A percentile compares a stretch with the other conserved stretches of the same genome.
These are phyloP conservation scores for Cutaneotrichosporon cutaneum DNA, from an alignment of 1,284 basidiomycete genomes.

Conservation along the genomic window DNA sequence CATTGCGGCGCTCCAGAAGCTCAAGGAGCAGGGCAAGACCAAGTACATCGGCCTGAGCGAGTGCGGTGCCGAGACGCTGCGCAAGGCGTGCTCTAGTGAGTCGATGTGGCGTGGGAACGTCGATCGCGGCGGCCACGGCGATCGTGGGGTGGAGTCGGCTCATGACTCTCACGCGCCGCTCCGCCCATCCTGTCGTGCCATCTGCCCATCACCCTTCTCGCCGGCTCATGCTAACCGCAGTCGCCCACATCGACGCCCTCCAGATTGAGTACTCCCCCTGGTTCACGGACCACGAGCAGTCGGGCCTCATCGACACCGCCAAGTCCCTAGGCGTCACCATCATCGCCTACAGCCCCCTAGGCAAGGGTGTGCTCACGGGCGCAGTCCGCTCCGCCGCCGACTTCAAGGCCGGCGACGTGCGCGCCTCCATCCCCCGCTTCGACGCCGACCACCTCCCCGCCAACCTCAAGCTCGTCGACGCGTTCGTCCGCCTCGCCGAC, in stretches of 20 bases:
- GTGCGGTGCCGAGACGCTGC: constrained; percentile 60
- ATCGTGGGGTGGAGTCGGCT: too few species aligned
- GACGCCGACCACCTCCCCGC: constrained; percentile 44
- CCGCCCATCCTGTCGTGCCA: not conserved
- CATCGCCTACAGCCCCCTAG: constrained; percentile 51
- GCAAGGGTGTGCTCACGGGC: constrained; percentile 48
- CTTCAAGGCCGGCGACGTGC: constrained; percentile 43
- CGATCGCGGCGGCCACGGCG: not conserved
- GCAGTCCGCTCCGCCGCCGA: constrained; percentile 25
- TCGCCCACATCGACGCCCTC: constrained; percentile 53
- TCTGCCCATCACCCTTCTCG: not conserved
- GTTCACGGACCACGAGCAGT: constrained; percentile 51
- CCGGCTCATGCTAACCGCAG: constrained; percentile 19
- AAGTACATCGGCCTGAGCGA: constrained; percentile 59
- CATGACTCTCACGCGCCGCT: too few species aligned
- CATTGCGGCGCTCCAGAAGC: constrained; percentile 43
- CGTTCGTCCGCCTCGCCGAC: constrained; percentile 37
- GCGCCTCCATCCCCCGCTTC: constrained; percentile 44
- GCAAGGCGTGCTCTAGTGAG: constrained; percentile 59
- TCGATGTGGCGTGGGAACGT: not conserved
- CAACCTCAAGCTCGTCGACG: constrained; percentile 47
- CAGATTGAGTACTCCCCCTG: constrained; percentile 56
- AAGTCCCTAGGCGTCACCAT: constrained; percentile 51
- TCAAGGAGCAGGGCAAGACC: constrained; percentile 51
- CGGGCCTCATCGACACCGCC: constrained; percentile 52